These are phyloP conservation scores for Ziziphus jujuba DNA, from an alignment of 306 rosid species.

Conservation along the genomic window DNA sequence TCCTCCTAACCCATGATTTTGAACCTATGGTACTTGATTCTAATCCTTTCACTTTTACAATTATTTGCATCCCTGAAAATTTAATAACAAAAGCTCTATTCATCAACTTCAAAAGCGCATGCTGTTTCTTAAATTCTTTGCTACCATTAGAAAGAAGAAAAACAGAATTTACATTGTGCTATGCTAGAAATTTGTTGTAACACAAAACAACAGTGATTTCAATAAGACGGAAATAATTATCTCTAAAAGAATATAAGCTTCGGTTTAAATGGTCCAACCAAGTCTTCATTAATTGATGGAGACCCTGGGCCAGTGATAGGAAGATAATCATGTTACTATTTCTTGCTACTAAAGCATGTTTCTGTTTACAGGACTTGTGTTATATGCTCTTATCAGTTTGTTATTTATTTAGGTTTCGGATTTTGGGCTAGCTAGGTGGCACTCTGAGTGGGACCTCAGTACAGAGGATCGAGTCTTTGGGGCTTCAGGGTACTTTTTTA, in stretches of 20 bases:
- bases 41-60: background rate
- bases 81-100: background rate
- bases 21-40: conserved; percentile 69
- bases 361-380: background rate
- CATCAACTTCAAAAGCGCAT: too few species aligned
- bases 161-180: too few species aligned
- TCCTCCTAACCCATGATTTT: conserved; percentile 87
- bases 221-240: too few species aligned
- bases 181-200: too few species aligned
- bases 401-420: conserved; percentile 66
- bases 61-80: background rate
- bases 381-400: conserved; percentile 9
- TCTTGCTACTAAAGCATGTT: background rate
- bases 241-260: too few species aligned
- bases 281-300: too few species aligned
- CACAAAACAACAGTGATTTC: too few species aligned
- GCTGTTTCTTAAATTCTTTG: too few species aligned
- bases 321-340: too few species aligned
- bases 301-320: too few species aligned
- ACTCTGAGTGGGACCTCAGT: conserved; percentile 65
- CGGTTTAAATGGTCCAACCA: too few species aligned
- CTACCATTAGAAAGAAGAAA: too few species aligned
- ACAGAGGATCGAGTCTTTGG: conserved; percentile 61
- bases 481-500: conserved; percentile 65
- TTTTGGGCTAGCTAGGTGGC: conserved; percentile 95